Base-by-base conservation (phyloP, 2,329 filamentous ascomycete genomes). In the Periconia digitata region DNA sequence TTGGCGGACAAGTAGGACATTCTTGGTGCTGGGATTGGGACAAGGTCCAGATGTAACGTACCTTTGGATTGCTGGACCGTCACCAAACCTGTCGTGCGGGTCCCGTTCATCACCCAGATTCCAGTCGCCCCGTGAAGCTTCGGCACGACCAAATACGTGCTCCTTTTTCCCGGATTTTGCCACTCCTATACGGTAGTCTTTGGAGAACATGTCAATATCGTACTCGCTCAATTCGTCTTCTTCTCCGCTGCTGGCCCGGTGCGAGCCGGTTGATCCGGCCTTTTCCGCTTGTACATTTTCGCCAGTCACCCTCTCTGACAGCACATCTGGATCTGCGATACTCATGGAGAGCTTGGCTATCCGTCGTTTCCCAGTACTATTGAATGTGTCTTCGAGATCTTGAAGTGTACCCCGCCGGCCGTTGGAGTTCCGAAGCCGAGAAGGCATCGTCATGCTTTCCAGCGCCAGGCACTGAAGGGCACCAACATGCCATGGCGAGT, bases 401-500 rank as follows among this genome's bases (percentile, higher is more conserved):
- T 81, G 79, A 39, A 94, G 72, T 1, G 79, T 83, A 64, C 78
- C 51, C 73, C 73, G 57, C 67, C 76, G 53, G 59, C 55, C 53
- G 20, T 69, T 68, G 3, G 56, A 54, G 69, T 54, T 69, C 23
- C 78, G 79, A 23, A 96, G 72, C 3, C 92, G 82, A 1, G 89
- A 86, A 6, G 89, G 88, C 13, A 97, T 73, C 1, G 87, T 89
- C 27, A 87, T 82, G 20, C 84, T 90, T 69, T 97, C 94, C 12
- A 96, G 67, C 1, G 87, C 89, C 1, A 88, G 79, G 13, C 85
- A 83, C 52, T 95, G 79, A 13, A 96, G 73, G 2, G 87, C 92
- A 12, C 90, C 86, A 3, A 83, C 82, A 60, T 95, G 85, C 94
- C 94, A 99, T 47, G 79, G 74, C 0, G 89, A 94, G 7, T 74